These are phyloP conservation scores for Penicillium hesseltinei DNA, from an alignment of 2,329 filamentous ascomycete genomes.

Conservation along the genomic window DNA sequence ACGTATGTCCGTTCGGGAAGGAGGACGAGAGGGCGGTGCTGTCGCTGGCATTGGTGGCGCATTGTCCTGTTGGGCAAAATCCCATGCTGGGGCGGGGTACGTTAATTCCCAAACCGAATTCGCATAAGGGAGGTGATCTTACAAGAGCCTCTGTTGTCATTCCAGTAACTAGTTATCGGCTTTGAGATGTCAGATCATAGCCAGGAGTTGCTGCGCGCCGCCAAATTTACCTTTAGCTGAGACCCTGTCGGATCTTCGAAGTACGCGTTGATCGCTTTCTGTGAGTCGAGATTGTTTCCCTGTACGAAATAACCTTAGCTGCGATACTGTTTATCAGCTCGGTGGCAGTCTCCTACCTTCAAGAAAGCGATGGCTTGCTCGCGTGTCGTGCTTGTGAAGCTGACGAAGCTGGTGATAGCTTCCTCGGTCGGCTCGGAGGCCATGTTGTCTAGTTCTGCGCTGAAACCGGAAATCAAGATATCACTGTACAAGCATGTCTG, in stretches of 20 bases:
- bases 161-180: conserved; percentile 23
- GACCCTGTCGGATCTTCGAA: conserved; percentile 45
- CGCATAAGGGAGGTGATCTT: conserved; percentile 5
- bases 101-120: neutral
- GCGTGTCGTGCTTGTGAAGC: conserved; percentile 41
- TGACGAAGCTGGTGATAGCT: conserved; percentile 42
- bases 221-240: conserved; percentile 30
- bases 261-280: conserved; percentile 49
- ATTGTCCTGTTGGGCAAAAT: conserved; percentile 39
- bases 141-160: conserved; percentile 30
- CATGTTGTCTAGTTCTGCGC: conserved; percentile 25
- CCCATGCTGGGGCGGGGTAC: conserved; percentile 32
- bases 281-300: conserved; percentile 46
- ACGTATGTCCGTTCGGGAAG: conserved; percentile 42
- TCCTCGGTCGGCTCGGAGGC: conserved; percentile 41
- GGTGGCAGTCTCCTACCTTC: conserved; percentile 31
- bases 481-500: neutral
- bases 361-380: conserved; percentile 43
- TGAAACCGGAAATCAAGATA: neutral
- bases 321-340: neutral
- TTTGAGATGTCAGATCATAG: conserved; percentile 8
- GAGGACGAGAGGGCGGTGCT: conserved; percentile 48
- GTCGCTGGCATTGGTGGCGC: conserved; percentile 36
- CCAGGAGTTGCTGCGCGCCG: neutral
- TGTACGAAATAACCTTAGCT: conserved; percentile 23